A percentile compares a stretch with the other conserved stretches of the same genome.
phyloP scores from a whole-genome alignment of 306 rosid species.

The Cucumis sativus region Cucumber_9930_V3 NC_026661.2:3311501-3312000 shows the following conservation, averaged over 20 bases:
- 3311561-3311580: background rate
- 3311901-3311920: too few species aligned
- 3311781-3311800: background rate
- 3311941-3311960: too few species aligned
- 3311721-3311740: slow-evolving; percentile 12
- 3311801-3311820: background rate
- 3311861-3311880: background rate
- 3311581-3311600: slow-evolving; percentile 20
- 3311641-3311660: slow-evolving; percentile 44
- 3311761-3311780: background rate
- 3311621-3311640: slow-evolving; percentile 63
- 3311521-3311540: slow-evolving; percentile 78
- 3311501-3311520: slow-evolving; percentile 63
- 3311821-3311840: background rate
- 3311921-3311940: too few species aligned
- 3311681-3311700: slow-evolving; percentile 90
- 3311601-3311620: slow-evolving; percentile 73
- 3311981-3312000: too few species aligned
- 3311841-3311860: background rate
- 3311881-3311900: too few species aligned
- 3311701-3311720: slow-evolving; percentile 63
- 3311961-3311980: too few species aligned
- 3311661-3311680: slow-evolving; percentile 64
- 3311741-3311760: slow-evolving; percentile 41
- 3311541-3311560: slow-evolving; percentile 16